Evolutionary conservation across 129 eudicot genomes (phyloP).

Genomic region (Centrapalus pauciflorus): DNA sequence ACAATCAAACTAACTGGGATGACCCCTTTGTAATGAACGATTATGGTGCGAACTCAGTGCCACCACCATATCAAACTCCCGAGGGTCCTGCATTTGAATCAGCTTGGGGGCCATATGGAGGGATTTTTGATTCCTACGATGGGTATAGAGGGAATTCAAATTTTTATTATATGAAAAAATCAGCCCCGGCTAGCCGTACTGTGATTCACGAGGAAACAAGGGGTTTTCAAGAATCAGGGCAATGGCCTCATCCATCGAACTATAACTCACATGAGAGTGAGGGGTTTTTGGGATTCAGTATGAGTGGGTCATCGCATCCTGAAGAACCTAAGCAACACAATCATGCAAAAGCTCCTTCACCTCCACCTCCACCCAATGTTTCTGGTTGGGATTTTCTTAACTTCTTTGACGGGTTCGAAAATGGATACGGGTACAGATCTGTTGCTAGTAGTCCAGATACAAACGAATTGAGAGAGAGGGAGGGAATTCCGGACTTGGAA

Average conservation of each 20-base stretch:
- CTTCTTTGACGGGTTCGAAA: slow-evolving; percentile 59
- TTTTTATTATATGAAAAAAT: slow-evolving; percentile 67
- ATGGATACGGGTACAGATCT: slow-evolving; percentile 56
- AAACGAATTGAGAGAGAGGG: slow-evolving; percentile 79
- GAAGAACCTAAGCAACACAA: slow-evolving; percentile 34
- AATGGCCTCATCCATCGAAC: slow-evolving; percentile 25
- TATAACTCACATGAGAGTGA: slow-evolving; percentile 38
- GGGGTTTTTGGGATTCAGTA: slow-evolving; percentile 52
- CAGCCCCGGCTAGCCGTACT: slow-evolving; percentile 55
- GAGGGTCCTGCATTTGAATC: too few species aligned
- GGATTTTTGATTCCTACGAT: slow-evolving; percentile 22
- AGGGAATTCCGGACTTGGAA: slow-evolving; percentile 96
- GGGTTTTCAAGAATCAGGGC: slow-evolving; percentile 28
- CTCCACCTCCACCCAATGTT: slow-evolving; percentile 54
- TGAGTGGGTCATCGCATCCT: slow-evolving; percentile 22
- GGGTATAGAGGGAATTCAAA: slow-evolving; percentile 33
- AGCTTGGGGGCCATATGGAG: slow-evolving; percentile 29
- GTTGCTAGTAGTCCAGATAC: slow-evolving; percentile 83
- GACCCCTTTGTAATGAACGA: slow-evolving; percentile 21
- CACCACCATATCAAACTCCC: slow-evolving; percentile 23
- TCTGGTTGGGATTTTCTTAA: slow-evolving; percentile 88
- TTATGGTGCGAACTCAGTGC: too few species aligned
- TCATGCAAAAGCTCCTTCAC: slow-evolving; percentile 50
- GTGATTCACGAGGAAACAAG: slow-evolving; percentile 60
- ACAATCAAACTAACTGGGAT: slow-evolving; percentile 20